These are phyloP conservation scores for Tuber microsphaerosporum DNA, from an alignment of 495 filamentous ascomycete species.

Conservation along the genomic window DNA sequence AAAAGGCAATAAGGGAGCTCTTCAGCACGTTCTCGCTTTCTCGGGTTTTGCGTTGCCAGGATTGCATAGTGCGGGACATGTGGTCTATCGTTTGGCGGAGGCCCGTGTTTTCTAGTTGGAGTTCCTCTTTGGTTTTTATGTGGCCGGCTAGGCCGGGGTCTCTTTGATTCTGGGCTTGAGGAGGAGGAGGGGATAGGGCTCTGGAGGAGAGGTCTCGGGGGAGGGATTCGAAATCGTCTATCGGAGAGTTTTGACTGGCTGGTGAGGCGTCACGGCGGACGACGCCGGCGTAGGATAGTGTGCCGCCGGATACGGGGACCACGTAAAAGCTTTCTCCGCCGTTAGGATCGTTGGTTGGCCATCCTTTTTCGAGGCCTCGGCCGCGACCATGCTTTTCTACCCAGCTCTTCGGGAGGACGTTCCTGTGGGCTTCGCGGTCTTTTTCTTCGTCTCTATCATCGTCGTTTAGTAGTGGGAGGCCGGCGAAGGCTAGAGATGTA, in stretches of 20 bases:
- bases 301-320: slow-evolving; percentile 82
- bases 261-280: slow-evolving; percentile 44
- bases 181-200: neutral
- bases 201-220: neutral
- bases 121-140: slow-evolving; percentile 36
- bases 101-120: slow-evolving; percentile 37
- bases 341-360: slow-evolving; percentile 42
- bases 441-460: slow-evolving; percentile 4
- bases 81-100: slow-evolving; percentile 37
- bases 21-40: slow-evolving; percentile 36
- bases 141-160: slow-evolving; percentile 19
- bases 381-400: slow-evolving; percentile 44
- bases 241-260: slow-evolving; percentile 6
- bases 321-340: slow-evolving; percentile 64
- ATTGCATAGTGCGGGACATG: slow-evolving; percentile 34
- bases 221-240: slow-evolving; percentile 20
- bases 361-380: slow-evolving; percentile 45
- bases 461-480: slow-evolving; percentile 60
- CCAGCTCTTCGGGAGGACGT: slow-evolving; percentile 41
- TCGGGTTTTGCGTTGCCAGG: slow-evolving; percentile 35
- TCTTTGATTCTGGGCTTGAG: slow-evolving; percentile 4
- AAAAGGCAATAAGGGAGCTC: slow-evolving; percentile 33
- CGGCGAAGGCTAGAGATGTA: slow-evolving; percentile 82
- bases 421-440: slow-evolving; percentile 22
- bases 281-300: slow-evolving; percentile 81